Evolutionary conservation across 2,329 filamentous ascomycete species (phyloP), one percentile per base, ranked within the genome.

Genomic region (Trichoderma sp.): DNA sequence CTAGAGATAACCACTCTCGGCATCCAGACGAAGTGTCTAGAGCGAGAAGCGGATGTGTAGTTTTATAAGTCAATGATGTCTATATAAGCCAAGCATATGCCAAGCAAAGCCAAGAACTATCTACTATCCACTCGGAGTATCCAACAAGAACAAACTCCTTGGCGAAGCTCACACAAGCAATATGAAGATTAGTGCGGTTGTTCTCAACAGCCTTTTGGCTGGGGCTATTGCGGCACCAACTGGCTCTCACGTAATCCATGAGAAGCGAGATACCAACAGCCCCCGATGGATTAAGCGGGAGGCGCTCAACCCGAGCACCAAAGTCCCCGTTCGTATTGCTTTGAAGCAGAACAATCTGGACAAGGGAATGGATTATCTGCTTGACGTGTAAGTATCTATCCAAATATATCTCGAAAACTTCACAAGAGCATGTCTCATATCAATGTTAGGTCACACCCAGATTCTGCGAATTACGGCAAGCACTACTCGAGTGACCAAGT

Each of bases 341-440:
- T 76, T 85, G 49, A 75, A 79, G 43, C 83, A 85, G 71, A 77
- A 78, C 29, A 85, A 85, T 69, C 73, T 85, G n/a, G 78, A 84
- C 63, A 77, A 77, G 47, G 83, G 79, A 4, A 82, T 84, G 69
- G 80, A 81, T 58, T 80, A 81, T 53, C 75, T 84, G 13, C 74
- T 79, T 31, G 78, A 82, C 21, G 81, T 85, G 74, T 73, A 69
- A 68, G 72, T 71, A 35, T 7, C 6, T 24, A 21, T 6, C 6
- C 5, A 1, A 16, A 4, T 61, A 5, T 16, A 2, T 7, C 29
- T 24, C 5, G 33, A 21, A 31, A 13, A 13, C 13, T 35, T 8
- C 7, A 40, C 11, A 5, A n/a, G 5, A 13, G 27, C 14, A n/a
- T 16, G 19, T 35, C 37, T 47, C n/a, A 49, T 31, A 8, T 10